phyloP scores from a whole-genome alignment of 202 grass and related monocot species.

The Elaeis oleifera region DNA sequence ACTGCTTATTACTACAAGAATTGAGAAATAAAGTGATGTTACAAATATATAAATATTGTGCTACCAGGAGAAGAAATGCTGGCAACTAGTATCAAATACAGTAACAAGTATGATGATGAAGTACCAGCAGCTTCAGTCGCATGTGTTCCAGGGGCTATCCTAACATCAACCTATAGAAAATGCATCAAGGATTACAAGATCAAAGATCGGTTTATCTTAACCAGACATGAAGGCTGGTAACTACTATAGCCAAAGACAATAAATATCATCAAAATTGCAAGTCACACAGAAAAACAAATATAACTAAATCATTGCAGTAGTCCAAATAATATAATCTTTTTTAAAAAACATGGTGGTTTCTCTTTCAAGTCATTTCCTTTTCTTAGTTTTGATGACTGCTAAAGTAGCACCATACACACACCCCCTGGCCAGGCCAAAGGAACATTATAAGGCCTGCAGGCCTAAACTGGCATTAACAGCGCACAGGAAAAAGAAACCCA shows the following conservation, averaged over 20 bases:
- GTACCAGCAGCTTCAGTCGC: conserved; percentile 84
- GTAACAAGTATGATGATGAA: neutral
- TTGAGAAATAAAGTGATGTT: neutral
- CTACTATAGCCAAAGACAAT: neutral
- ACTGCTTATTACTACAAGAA: conserved; percentile 71
- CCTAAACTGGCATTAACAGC: no score
- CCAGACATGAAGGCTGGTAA: neutral
- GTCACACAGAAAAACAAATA: no score
- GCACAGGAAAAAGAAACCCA: no score
- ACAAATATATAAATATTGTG: neutral
- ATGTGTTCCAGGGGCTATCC: conserved; percentile 77
- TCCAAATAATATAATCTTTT: no score
- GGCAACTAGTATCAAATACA: neutral
- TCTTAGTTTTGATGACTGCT: no score
- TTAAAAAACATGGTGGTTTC: no score
- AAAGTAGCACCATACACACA: no score
- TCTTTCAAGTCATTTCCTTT: no score
- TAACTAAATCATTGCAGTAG: no score
- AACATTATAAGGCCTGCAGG: no score
- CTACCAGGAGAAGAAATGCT: conserved; percentile 1
- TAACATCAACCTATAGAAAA: conserved; percentile 67
- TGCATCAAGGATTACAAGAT: neutral
- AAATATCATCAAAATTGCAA: neutral
- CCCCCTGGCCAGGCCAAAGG: no score
- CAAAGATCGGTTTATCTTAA: neutral